A percentile compares a stretch with the other conserved stretches of the same genome.
These are phyloP conservation scores for Ophiostoma angusticollis DNA, from an alignment of 2,329 filamentous ascomycete species.

Conservation along the genomic window DNA sequence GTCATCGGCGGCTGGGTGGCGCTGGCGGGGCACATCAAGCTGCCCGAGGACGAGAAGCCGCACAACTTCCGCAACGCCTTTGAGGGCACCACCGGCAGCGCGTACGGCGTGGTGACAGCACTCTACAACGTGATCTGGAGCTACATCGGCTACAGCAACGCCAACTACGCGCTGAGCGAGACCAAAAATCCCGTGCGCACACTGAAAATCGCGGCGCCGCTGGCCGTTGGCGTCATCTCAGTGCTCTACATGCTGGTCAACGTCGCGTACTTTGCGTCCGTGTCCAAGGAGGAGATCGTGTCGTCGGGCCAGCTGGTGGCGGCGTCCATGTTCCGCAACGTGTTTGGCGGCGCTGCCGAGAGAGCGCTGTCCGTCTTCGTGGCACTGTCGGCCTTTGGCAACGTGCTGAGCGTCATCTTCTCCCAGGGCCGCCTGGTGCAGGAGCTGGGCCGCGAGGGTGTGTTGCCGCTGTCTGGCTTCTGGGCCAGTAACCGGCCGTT, in stretches of 20 bases:
- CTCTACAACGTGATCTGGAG: slow-evolving; percentile 62
- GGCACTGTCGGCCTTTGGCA: slow-evolving; percentile 54
- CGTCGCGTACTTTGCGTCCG: slow-evolving; percentile 52
- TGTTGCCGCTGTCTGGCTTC: slow-evolving; percentile 49
- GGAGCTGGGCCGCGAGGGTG: slow-evolving; percentile 52
- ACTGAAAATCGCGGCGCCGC: slow-evolving; percentile 50
- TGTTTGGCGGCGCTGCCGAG: slow-evolving; percentile 41
- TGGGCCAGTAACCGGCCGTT: slow-evolving; percentile 53
- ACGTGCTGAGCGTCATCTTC: slow-evolving; percentile 55
- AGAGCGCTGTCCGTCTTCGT: slow-evolving; percentile 51
- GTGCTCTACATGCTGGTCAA: slow-evolving; percentile 55
- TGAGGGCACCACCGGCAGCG: slow-evolving; percentile 50
- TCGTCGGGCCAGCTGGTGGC: slow-evolving; percentile 38
- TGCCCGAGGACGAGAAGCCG: slow-evolving; percentile 25
- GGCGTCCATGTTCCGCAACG: slow-evolving; percentile 42
- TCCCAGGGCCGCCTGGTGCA: slow-evolving; percentile 54
- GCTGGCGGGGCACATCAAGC: slow-evolving; percentile 45
- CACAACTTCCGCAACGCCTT: slow-evolving; percentile 53
- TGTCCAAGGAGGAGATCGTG: slow-evolving; percentile 40
- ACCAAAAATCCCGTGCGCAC: slow-evolving; percentile 53
- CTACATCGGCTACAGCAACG: slow-evolving; percentile 56
- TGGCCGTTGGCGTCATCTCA: slow-evolving; percentile 45
- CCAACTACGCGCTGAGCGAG: slow-evolving; percentile 54
- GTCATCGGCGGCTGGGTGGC: slow-evolving; percentile 49
- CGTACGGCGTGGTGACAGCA: slow-evolving; percentile 56